A percentile compares a stretch with the other conserved stretches of the same genome.
Conservation (phyloP, 495 filamentous ascomycete species). For the Tetracladium marchalianum region DNA sequence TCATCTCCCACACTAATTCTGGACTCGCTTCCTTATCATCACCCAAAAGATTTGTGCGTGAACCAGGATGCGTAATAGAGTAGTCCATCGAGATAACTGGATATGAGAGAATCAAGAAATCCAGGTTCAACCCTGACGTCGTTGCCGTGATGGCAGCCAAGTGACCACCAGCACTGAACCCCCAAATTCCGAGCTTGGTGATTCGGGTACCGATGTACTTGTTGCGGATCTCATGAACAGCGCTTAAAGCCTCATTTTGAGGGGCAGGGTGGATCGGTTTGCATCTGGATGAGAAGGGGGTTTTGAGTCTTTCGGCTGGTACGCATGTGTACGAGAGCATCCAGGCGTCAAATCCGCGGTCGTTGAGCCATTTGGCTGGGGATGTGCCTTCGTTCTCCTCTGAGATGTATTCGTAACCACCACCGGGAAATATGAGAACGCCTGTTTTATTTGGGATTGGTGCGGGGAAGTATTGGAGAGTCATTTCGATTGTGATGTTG, state of each 20-base stretch:
- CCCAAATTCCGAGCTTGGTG: constrained; percentile 8
- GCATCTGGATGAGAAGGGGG: neutral
- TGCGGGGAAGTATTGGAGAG: too few species aligned
- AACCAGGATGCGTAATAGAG: neutral
- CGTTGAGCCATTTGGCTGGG: constrained; percentile 9
- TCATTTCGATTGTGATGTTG: too few species aligned
- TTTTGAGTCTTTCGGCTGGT: too few species aligned
- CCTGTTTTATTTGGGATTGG: constrained; percentile 5
- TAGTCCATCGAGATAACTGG: too few species aligned
- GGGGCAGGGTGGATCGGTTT: constrained; percentile 2
- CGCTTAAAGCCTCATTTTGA: constrained; percentile 3
- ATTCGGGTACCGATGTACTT: neutral
- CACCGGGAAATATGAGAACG: constrained; percentile 7
- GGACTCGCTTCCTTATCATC: neutral
- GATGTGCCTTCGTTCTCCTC: constrained; percentile 3
- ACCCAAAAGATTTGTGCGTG: constrained; percentile 5
- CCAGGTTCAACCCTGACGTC: neutral
- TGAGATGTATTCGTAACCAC: constrained; percentile 7
- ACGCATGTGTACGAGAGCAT: constrained; percentile 11
- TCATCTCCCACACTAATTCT: constrained; percentile 2
- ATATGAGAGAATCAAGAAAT: constrained; percentile 8
- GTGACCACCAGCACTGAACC: constrained; percentile 13
- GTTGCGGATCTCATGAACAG: constrained; percentile 2
- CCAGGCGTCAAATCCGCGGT: constrained; percentile 8
- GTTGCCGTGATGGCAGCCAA: constrained; percentile 13